Evolutionary conservation across 2,329 filamentous ascomycete species (phyloP).

Genomic region (Claviceps africana): DNA sequence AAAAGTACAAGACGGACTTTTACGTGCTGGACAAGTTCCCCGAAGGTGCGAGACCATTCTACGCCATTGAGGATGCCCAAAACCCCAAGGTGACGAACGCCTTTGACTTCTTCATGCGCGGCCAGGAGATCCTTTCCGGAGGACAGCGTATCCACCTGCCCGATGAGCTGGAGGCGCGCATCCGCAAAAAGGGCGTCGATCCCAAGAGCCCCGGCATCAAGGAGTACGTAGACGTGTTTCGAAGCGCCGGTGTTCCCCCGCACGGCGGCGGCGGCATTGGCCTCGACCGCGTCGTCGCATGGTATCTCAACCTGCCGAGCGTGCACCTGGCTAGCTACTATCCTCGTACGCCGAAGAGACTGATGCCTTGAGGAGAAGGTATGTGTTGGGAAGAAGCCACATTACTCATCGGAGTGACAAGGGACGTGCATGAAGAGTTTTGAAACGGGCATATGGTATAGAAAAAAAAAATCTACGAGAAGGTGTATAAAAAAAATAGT

Average conservation of each 20-base stretch:
- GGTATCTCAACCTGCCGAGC: conserved; percentile 44
- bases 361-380: conserved; percentile 39
- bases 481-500: no score
- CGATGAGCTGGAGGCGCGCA: conserved; percentile 58
- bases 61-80: conserved; percentile 45
- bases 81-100: conserved; percentile 39
- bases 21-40: conserved; percentile 97
- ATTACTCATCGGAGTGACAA: no score
- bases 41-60: conserved; percentile 41
- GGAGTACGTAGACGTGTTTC: conserved; percentile 77
- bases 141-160: conserved; percentile 84
- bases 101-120: conserved; percentile 78
- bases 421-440: no score
- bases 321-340: conserved; percentile 45
- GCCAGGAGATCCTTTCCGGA: conserved; percentile 84
- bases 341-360: conserved; percentile 45
- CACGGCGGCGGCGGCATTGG: conserved; percentile 86
- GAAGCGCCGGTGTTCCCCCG: conserved; percentile 69
- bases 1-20: conserved; percentile 90
- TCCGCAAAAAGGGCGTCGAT: conserved; percentile 69
- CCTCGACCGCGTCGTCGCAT: conserved; percentile 69
- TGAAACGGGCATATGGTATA: no score
- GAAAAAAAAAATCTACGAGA: no score
- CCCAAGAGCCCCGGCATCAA: conserved; percentile 63
- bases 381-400: no score